Percentiles rank a stretch among this genome's conserved stretches.
Evolutionary conservation across 768 basidiomycete species (phyloP).

Genomic region (Hypholoma sublateritium): DNA sequence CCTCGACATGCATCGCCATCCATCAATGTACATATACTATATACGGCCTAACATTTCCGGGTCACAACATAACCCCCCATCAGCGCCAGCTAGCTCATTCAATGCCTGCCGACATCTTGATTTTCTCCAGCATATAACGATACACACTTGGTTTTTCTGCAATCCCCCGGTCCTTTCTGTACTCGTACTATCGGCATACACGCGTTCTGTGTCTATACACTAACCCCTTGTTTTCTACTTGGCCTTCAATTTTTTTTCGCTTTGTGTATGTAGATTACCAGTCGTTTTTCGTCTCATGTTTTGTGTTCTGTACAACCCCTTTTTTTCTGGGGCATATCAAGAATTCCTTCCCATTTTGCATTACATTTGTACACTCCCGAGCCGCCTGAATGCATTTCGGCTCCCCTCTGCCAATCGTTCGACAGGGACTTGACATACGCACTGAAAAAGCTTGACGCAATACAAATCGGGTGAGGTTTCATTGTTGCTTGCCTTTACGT

Average conservation of each 20-base stretch:
- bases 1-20: neutral
- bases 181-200: neutral
- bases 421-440: no score
- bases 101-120: neutral
- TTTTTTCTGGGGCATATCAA: conserved; percentile 10
- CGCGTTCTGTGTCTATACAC: neutral
- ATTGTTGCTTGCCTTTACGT: no score
- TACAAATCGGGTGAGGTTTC: no score
- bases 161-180: neutral
- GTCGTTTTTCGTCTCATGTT: neutral
- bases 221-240: neutral
- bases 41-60: neutral
- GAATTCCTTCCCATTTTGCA: neutral
- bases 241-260: neutral
- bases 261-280: conserved; percentile 4
- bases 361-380: conserved; percentile 2
- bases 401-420: no score
- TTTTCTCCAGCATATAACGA: conserved; percentile 2
- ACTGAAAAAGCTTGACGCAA: no score
- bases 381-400: neutral
- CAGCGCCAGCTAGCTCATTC: neutral
- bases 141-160: neutral
- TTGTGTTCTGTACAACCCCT: conserved; percentile 1
- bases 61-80: neutral
- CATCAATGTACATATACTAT: neutral